Base-by-base conservation (phyloP, 2,329 filamentous ascomycete species). In the Mollisia scopiformis region DNA sequence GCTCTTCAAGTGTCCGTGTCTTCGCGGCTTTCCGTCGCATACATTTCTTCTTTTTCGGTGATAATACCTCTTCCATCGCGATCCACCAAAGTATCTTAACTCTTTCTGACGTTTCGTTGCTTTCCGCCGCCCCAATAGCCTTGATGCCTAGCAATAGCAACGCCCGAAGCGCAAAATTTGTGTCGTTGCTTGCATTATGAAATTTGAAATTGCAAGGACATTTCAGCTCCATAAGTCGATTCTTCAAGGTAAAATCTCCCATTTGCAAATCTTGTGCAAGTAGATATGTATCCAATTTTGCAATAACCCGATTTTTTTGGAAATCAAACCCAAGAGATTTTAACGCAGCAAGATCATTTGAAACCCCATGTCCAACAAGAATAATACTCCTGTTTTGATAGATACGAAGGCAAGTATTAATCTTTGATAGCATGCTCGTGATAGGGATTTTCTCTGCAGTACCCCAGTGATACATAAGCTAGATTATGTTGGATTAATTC, bases 41-140 rank as follows among this genome's bases (percentile, higher is more conserved):
- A 19, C 10, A 31, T 47, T 47, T 47, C 39, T 56, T 56, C 27
- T 25, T 47, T 35, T 56, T 47, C 25, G 14, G 27, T 56, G 39
- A 37, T 37, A 54, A 19, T 37, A 54, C 30, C 30, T 35, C 31
- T 54, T 54, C 51, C 23, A 54, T 37, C 30, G 51, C 51, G 30
- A 54, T 37, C 51, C n/a, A 54, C 51, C n/a, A 54, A 54, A 54
- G 51, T 37, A 54, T 35, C 30, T 54, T 39, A 19, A 54, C 28
- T 39, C 19, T 54, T 54, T 54, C 51, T 25, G 31, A n/a, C 33
- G 16, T 54, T 27, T 39, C 19, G 31, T 31, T 35, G 31, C 23
- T 54, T 39, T 54, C 31, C 31, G 31, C 33, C 16, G 31, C 23
- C 23, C 30, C 19, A 37, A 54, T 54, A 19, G 51, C 51, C 51